Base-by-base conservation (phyloP, 257 asterid species). In the Ligustrum vulgare region DNA sequence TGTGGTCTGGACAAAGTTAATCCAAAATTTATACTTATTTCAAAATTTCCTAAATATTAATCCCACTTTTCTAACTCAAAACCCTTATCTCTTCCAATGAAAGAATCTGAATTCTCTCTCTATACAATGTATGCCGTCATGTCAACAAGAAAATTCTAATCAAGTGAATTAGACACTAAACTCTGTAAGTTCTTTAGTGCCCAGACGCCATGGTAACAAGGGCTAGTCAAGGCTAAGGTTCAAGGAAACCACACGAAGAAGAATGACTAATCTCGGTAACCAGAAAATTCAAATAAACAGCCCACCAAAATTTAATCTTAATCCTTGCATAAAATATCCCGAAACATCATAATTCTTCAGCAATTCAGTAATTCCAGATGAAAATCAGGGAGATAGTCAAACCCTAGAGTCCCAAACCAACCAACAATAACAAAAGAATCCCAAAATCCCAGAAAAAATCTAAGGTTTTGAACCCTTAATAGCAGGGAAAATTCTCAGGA, bases 401-500 rank as follows among this genome's bases (percentile, higher is more conserved):
- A 82, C 82, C 83, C 84, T 76, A 76, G 28, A 70, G 75, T 79
- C 81, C 73, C 58, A 72, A 63, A 62, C 68, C 78, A 76, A 69
- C 77, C 73, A 76, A 70, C 63, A 63, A 67, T 67, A 69, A 63
- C 41, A 56, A 49, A 43, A 49, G 16, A 65, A 71, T 20, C 20
- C 56, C 67, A 16, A 35, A 70, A 70, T 23, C 18, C 62, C 65
- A 15, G 60, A 51, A 75, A 47, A 47, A 56, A 25, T 32, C 76
- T 71, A 77, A 72, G 31, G 31, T 28, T 73, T 85, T 58, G 79
- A 78, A 35, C 75, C 60, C 78, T 78, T 58, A 75, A 67, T 22
- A 71, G 76, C 74, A 71, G 74, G 39, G 13, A 63, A 65, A 80
- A 32, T 20, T 33, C 73, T 80, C 37, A 39, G 71, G 77, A 69